Evolutionary conservation across 192 early-diverging fungal genomes (phyloP), one percentile per base, ranked within the genome.

Genomic region (Linnemannia elongata): DNA sequence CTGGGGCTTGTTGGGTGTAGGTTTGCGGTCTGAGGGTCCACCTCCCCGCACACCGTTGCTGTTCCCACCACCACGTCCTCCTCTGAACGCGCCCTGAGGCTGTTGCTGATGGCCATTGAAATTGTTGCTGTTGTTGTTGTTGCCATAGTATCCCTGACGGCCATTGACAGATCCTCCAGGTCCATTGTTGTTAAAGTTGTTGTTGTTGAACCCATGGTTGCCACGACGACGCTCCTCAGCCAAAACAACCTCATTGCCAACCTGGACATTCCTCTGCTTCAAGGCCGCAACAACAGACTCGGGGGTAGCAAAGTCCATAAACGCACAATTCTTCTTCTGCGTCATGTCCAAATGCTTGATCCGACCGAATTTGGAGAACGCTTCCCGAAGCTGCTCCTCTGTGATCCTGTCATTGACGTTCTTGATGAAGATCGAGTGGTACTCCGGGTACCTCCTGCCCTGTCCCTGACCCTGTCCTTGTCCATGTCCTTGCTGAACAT

Each of bases 291-390:
- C 41, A 38, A 77, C 77, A 0, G 85, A 75, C 0, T 81, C 85
- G 0, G 79, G 52, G 9, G 85, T 81, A 9, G 79, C 35, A 71
- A 81, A 87, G 30, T 81, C 85, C 39, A 81, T 44, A 72, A 87
- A 87, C 9, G 85, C 85, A 38, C 85, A 87, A 75, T 38, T 74
- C 79, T 79, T 91, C 91, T 89, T 94, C 93, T 44, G 89, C 63
- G 30, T 83, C 55, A 54, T 83, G 77, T 95, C 94, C 39, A 97
- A 91, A 69, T 92, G 82, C 35, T 80, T 85, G n/a, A 96, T 88
- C 3, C 74, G 72, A 3, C 96, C 96, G 83, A 94, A 90, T 38
- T 81, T 87, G 27, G 79, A 57, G 80, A 95, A 95, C 0, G 88
- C 89, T 13, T 89, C 89, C 52, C 88, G 89, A 79, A 97, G 81